Evolutionary conservation across 768 basidiomycete genomes (phyloP), one percentile per base, ranked within the genome.

Genomic region (Boletales sp.): DNA sequence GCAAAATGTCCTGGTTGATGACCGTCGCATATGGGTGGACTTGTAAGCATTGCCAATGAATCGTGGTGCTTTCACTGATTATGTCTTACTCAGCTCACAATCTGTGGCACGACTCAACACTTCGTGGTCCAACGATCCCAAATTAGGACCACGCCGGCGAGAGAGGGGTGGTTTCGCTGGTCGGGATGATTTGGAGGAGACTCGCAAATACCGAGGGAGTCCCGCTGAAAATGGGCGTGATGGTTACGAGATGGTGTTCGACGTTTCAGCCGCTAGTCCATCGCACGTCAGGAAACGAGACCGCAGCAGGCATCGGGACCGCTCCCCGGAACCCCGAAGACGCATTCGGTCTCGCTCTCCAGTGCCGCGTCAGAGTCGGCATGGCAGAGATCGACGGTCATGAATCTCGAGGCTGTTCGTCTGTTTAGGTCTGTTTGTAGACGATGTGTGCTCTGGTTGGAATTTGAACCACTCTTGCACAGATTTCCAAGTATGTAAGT

Each of bases 1-100:
- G 97, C 97, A 98, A 66, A 98, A 98, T 60, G 97, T 98, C 0
- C 74, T 99, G 11, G 89, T 99, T 12, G 97, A 99, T 64, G 97
- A 99, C 69, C 81, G 94, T 13, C 83, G 97, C 12, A 98, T 99
- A 61, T 98, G 95, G 92, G 95, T 99, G 54, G 97, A 98, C 70
- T 98, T 99, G 87, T 94, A 59, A 53, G 87, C 76, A n/a, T 34
- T 39, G 41, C 45, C 42, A 31, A 29, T 31, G 10, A 42, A 40
- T 29, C 45, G 46, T 6, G 14, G 41, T 62, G 43, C 47, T 5
- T 19, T 43, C 41, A 14, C 60, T 61, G 42, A 66, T 59, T 48
- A 54, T 43, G 47, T 55, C 45, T 38, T 54, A 24, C 52, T 50
- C 62, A 79, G 89, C 76, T 94, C 92, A 8, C 94, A 98, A 76